These are phyloP conservation scores for Leccinum proliferum DNA, from an alignment of 1,284 basidiomycete genomes.

Conservation along the genomic window DNA sequence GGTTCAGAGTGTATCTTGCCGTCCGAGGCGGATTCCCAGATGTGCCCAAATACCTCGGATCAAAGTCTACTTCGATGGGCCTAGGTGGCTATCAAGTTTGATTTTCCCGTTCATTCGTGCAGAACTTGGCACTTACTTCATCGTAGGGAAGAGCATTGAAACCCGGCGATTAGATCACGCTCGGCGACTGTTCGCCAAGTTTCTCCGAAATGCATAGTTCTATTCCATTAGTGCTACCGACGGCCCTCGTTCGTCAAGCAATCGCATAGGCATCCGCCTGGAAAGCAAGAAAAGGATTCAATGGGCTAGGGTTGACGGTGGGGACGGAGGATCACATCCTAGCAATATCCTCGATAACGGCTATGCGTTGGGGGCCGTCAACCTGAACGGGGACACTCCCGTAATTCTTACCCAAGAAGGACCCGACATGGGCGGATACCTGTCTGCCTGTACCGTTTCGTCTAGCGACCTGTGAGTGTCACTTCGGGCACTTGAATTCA, in stretches of 20 bases:
- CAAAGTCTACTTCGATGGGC: slow-evolving; percentile 58
- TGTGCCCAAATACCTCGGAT: slow-evolving; percentile 53
- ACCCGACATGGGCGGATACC: slow-evolving; percentile 62
- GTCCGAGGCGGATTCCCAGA: slow-evolving; percentile 58
- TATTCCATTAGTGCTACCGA: slow-evolving; percentile 12
- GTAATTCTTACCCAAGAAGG: slow-evolving; percentile 61
- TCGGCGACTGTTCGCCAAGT: slow-evolving; percentile 31
- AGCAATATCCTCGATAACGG: slow-evolving; percentile 69
- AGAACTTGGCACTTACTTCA: not conserved
- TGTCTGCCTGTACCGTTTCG: slow-evolving; percentile 50
- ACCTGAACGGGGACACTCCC: slow-evolving; percentile 70
- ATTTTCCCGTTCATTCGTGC: not conserved
- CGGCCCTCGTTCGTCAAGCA: slow-evolving; percentile 41
- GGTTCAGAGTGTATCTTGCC: slow-evolving; percentile 54
- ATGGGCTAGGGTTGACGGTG: slow-evolving; percentile 59
- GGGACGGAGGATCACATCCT: slow-evolving; percentile 69
- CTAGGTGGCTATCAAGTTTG: slow-evolving; percentile 50
- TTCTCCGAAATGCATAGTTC: slow-evolving; percentile 6
- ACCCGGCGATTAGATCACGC: slow-evolving; percentile 39
- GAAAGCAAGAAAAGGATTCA: slow-evolving; percentile 37
- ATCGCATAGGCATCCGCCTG: slow-evolving; percentile 54
- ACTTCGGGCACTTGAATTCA: not conserved
- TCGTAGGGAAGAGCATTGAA: slow-evolving; percentile 48
- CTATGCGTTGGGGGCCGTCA: slow-evolving; percentile 56
- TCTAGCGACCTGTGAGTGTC: slow-evolving; percentile 44